These are phyloP conservation scores for Podospora pseudoanserina DNA, from an alignment of 495 filamentous ascomycete genomes.

Conservation along the genomic window DNA sequence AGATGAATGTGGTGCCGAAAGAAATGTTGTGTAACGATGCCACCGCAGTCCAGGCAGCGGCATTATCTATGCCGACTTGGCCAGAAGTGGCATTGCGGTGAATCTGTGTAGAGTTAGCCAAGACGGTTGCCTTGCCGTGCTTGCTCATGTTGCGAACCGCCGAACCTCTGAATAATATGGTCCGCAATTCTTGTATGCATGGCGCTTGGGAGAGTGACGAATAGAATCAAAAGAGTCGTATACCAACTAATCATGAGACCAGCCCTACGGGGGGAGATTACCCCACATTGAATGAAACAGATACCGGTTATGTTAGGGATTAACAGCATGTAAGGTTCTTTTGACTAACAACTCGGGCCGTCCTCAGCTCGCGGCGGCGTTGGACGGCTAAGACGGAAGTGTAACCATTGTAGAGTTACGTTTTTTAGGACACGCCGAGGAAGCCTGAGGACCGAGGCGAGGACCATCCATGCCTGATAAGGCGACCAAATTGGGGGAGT, in stretches of 20 bases:
- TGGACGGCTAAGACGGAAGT: background rate
- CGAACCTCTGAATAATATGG: constrained; percentile 12
- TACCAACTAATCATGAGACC: constrained; percentile 10
- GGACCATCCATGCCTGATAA: background rate
- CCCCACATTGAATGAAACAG: background rate
- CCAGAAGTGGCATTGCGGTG: constrained; percentile 4
- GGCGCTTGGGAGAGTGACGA: background rate
- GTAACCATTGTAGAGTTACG: background rate
- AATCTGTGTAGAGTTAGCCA: constrained; percentile 1
- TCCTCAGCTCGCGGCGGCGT: background rate
- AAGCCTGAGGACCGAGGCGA: background rate
- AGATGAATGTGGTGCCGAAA: background rate
- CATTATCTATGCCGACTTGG: background rate
- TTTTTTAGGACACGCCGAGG: background rate
- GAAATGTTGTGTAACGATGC: background rate
- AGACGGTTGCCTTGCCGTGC: constrained; percentile 5
- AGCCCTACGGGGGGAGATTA: constrained; percentile 12
- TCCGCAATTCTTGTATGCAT: constrained; percentile 11
- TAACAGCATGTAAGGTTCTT: constrained; percentile 3
- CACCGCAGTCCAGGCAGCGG: background rate
- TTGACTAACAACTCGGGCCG: constrained; percentile 9
- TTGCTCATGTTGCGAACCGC: constrained; percentile 15
- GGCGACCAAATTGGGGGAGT: background rate
- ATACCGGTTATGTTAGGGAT: background rate
- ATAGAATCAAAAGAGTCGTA: constrained; percentile 8